Evolutionary conservation across 805 yeast species (phyloP), one percentile per base, ranked within the genome.

Genomic region (Nakazawaea populi): DNA sequence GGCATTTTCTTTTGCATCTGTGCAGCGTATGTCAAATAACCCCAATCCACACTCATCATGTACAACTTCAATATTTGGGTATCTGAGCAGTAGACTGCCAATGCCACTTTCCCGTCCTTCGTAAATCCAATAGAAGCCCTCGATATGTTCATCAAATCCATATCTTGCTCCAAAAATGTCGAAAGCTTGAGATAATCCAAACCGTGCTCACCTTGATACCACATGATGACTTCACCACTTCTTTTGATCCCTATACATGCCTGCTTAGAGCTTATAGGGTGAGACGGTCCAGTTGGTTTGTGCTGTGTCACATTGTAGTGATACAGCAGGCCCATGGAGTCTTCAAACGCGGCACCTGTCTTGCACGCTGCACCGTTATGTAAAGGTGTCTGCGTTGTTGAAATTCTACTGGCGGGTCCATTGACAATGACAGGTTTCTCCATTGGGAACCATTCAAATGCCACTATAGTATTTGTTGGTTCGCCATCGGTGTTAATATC

Each of bases 361-460:
- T 60, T 60, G 0, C 71, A 60, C 4, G 72, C 69, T 53, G 69
- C 65, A 6, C 73, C 73, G 48, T 62, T 65, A 6, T 62, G 49
- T 7, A 62, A 65, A 36, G 58, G 62, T 12, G 56, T 55, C 24
- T 48, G 46, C 10, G 50, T 44, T 5, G 32, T 40, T 14, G 62
- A 65, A 3, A 59, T 63, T 52, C 71, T 64, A 2, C 70, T 63
- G 0, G 89, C 88, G 0, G 87, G 87, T n/a, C 76, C 71, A 52
- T 76, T 79, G 12, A 79, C 68, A 14, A 83, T 73, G 42, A 80
- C 77, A 1, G 84, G 80, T 56, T 89, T 88, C 46, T 86, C 89
- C n/a, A 79, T 69, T 42, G 79, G 80, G 30, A 89, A 72, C 96
- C 96, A 89, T 57, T 78, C 77, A 62, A 85, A 76, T 0, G 83